Evolutionary conservation across 176 grass and related monocot genomes (phyloP).

Genomic region (Metroxylon sagu): DNA sequence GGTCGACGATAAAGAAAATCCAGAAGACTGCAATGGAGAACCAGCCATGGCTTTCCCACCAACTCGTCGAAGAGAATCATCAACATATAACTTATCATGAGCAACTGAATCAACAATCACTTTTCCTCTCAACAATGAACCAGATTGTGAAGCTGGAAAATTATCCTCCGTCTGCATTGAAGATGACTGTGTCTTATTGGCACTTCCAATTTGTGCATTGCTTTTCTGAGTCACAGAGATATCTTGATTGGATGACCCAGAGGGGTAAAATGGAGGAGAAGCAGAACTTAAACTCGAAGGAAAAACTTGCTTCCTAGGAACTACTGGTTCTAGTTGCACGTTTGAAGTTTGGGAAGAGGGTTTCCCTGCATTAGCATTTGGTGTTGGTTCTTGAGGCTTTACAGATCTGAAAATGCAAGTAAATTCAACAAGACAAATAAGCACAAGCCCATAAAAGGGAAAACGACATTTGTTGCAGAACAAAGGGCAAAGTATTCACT

Average conservation of each 20-base stretch:
- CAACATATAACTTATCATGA: constrained; percentile 39
- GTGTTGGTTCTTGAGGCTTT: constrained; percentile 1
- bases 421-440: too few relatives aligned
- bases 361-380: constrained; percentile 18
- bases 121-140: constrained; percentile 36
- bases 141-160: constrained; percentile 34
- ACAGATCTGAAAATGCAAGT: too few relatives aligned
- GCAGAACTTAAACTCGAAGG: constrained; percentile 83
- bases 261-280: constrained; percentile 90
- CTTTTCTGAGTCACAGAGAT: constrained; percentile 34
- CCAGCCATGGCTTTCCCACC: constrained; percentile 11
- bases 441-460: too few relatives aligned
- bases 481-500: background rate
- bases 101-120: constrained; percentile 29
- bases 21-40: constrained; percentile 20
- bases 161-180: constrained; percentile 39
- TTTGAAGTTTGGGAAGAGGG: constrained; percentile 25
- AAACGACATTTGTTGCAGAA: too few relatives aligned
- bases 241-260: constrained; percentile 43
- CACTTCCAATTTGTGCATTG: constrained; percentile 32
- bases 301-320: constrained; percentile 52
- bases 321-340: constrained; percentile 15
- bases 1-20: constrained; percentile 24
- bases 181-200: constrained; percentile 41
- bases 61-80: constrained; percentile 35